Conservation (phyloP, 2,329 filamentous ascomycete species). For the Nigrospora sphaerica region DNA sequence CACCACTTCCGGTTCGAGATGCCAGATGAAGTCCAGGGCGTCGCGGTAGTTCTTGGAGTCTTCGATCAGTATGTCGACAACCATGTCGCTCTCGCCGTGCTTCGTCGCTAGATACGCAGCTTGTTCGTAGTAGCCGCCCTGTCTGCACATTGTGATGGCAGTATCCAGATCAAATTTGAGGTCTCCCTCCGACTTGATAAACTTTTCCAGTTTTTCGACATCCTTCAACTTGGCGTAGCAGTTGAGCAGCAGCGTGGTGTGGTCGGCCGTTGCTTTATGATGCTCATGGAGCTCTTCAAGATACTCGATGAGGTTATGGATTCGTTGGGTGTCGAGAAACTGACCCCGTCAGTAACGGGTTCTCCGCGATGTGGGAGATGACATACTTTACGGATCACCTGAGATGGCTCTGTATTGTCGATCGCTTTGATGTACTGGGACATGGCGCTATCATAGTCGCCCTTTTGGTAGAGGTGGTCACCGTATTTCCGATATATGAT, state of each 20-base stretch:
- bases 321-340: conserved; percentile 94
- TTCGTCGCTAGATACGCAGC: conserved; percentile 92
- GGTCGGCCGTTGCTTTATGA: conserved; percentile 85
- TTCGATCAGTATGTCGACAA: conserved; percentile 93
- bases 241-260: conserved; percentile 89
- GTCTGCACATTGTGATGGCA: conserved; percentile 93
- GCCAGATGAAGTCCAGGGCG: conserved; percentile 86
- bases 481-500: conserved; percentile 90
- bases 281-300: conserved; percentile 94
- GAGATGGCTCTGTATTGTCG: conserved; percentile 90
- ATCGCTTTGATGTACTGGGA: conserved; percentile 95
- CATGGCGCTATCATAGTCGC: conserved; percentile 98
- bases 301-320: conserved; percentile 96
- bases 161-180: conserved; percentile 96
- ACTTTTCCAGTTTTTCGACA: conserved; percentile 89
- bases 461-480: conserved; percentile 89
- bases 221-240: conserved; percentile 98
- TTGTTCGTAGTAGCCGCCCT: conserved; percentile 95
- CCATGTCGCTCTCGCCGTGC: conserved; percentile 86
- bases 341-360: conserved; percentile 29
- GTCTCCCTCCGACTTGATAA: conserved; percentile 92
- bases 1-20: conserved; percentile 70
- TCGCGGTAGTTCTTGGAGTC: conserved; percentile 87
- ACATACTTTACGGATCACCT: conserved; percentile 81
- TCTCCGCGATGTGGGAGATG: background rate